These are phyloP conservation scores for Rasamsonia emersonii DNA, from an alignment of 2,329 filamentous ascomycete species.

Conservation along the genomic window DNA sequence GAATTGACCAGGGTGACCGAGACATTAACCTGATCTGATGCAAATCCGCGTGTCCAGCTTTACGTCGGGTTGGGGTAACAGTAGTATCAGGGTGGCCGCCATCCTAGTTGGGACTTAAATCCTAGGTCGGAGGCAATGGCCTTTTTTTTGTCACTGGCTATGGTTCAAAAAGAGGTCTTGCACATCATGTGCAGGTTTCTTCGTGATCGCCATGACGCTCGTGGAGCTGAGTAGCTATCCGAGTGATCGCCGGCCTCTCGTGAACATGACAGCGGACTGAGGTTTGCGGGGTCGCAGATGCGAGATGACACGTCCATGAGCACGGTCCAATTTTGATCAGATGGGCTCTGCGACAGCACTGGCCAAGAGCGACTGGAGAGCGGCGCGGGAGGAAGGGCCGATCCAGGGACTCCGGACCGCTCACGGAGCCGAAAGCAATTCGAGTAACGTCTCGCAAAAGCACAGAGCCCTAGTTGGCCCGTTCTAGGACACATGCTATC, in stretches of 20 bases:
- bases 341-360: constrained; percentile 3
- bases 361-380: constrained; percentile 8
- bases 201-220: too few relatives aligned
- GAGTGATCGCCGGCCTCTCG: too few relatives aligned
- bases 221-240: too few relatives aligned
- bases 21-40: too few relatives aligned
- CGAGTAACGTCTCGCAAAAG: background rate
- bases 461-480: background rate
- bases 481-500: too few relatives aligned
- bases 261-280: too few relatives aligned
- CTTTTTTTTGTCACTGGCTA: background rate
- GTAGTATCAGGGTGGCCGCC: too few relatives aligned
- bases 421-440: constrained; percentile 4
- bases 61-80: too few relatives aligned
- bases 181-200: constrained; percentile 1
- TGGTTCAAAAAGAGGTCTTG: background rate
- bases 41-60: too few relatives aligned
- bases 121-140: too few relatives aligned
- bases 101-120: too few relatives aligned
- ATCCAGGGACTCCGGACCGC: constrained; percentile 11
- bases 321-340: constrained; percentile 7
- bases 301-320: constrained; percentile 6
- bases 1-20: too few relatives aligned
- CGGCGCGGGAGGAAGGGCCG: constrained; percentile 16
- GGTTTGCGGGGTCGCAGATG: constrained; percentile 1